Evolutionary conservation across 148 eudicot species (phyloP).

Genomic region (Spergularia marina): DNA sequence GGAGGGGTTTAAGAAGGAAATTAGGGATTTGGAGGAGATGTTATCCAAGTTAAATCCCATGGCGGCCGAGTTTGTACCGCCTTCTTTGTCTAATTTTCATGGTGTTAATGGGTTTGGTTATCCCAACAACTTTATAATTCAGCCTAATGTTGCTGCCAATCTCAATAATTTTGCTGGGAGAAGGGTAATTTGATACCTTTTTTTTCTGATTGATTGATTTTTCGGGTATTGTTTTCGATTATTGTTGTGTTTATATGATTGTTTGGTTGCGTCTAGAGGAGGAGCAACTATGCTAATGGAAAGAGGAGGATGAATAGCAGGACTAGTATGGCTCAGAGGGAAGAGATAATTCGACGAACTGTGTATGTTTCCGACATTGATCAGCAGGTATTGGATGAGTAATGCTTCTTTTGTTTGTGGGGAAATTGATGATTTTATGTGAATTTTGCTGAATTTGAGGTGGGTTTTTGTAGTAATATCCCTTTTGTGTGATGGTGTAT

Average conservation of each 20-base stretch:
- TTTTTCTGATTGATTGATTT: not conserved
- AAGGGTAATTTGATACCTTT: constrained; percentile 40
- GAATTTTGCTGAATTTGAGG: constrained; percentile 9
- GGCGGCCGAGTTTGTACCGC: constrained; percentile 81
- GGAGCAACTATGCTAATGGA: constrained; percentile 46
- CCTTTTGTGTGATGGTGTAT: constrained; percentile 1
- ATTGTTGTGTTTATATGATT: not conserved
- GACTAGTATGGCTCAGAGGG: constrained; percentile 81
- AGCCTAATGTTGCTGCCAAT: constrained; percentile 37
- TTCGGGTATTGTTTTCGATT: not conserved
- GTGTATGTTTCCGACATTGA: constrained; percentile 97
- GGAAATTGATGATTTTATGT: not conserved
- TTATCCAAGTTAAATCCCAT: constrained; percentile 72
- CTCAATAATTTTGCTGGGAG: constrained; percentile 42
- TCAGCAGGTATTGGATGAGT: constrained; percentile 60
- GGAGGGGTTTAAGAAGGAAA: constrained; percentile 59
- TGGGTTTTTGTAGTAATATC: constrained; percentile 1
- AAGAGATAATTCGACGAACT: constrained; percentile 79
- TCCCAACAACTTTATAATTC: constrained; percentile 39
- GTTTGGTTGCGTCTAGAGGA: constrained; percentile 46
- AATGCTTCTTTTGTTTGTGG: not conserved
- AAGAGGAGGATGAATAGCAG: constrained; percentile 74
- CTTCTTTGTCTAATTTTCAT: constrained; percentile 33
- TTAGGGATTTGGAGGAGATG: constrained; percentile 71
- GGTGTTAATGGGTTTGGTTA: constrained; percentile 31